A percentile compares a stretch with the other conserved stretches of the same genome.
Conservation (phyloP, 306 rosid genomes). For the Medicago ruthenica region DNA sequence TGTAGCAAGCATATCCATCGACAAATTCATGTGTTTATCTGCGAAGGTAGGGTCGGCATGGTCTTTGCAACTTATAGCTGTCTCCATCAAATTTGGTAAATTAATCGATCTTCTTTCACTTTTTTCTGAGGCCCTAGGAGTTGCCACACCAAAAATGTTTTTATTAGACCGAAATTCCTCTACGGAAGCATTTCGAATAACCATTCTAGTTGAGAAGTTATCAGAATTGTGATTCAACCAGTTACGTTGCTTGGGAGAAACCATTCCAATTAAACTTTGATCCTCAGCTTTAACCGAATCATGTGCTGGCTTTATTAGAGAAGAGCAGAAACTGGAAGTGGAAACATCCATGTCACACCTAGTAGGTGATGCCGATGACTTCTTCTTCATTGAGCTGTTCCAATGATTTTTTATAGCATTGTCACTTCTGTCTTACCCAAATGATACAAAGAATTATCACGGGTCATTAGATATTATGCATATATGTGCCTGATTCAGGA, state of each 20-base stretch:
- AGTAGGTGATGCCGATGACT: slow-evolving; percentile 42
- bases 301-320: slow-evolving; percentile 25
- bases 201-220: slow-evolving; percentile 44
- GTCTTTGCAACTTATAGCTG: neutral
- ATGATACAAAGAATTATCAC: slow-evolving; percentile 19
- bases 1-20: slow-evolving; percentile 19
- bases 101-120: neutral
- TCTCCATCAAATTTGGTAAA: slow-evolving; percentile 8
- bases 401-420: slow-evolving; percentile 75
- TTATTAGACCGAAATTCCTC: slow-evolving; percentile 11
- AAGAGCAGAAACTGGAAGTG: slow-evolving; percentile 31
- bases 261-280: slow-evolving; percentile 36
- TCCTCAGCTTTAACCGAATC: slow-evolving; percentile 28
- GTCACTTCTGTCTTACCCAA: slow-evolving; percentile 55
- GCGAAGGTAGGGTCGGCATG: slow-evolving; percentile 12
- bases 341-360: slow-evolving; percentile 34
- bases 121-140: slow-evolving; percentile 16
- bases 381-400: slow-evolving; percentile 68
- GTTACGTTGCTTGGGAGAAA: slow-evolving; percentile 37
- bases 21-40: neutral
- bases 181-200: slow-evolving; percentile 37
- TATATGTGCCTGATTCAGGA: neutral
- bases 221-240: slow-evolving; percentile 30
- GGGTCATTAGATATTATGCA: neutral
- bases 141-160: neutral